A percentile compares a stretch with the other conserved stretches of the same genome.
phyloP scores from a whole-genome alignment of 768 basidiomycete genomes.

The Lactarius tabidus region DNA sequence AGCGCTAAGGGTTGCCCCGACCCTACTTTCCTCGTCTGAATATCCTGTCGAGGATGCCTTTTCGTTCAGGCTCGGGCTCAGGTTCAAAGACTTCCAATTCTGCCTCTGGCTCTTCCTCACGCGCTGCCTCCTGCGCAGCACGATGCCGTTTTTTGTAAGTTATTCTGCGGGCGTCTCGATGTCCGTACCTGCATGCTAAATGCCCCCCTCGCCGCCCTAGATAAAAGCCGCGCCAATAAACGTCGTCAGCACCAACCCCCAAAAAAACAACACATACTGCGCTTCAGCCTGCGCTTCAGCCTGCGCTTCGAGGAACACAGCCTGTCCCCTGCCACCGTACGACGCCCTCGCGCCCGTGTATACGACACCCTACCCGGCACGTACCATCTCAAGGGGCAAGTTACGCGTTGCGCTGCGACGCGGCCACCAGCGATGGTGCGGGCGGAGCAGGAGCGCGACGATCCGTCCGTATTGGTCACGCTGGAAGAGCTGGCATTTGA shows the following conservation, averaged over 20 bases:
- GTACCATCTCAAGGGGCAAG: constrained; percentile 69
- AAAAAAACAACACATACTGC: constrained; percentile 43
- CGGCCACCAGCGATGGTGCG: constrained; percentile 44
- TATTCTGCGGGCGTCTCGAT: constrained; percentile 42
- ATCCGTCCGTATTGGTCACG: constrained; percentile 84
- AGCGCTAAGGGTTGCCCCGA: neutral
- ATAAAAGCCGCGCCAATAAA: too few species aligned
- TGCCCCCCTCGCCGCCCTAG: constrained; percentile 33
- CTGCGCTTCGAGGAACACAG: constrained; percentile 58
- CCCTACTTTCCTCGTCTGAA: neutral
- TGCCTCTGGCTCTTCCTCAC: neutral
- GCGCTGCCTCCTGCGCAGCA: neutral
- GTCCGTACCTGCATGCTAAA: constrained; percentile 36
- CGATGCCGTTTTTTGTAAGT: constrained; percentile 39
- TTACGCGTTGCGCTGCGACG: constrained; percentile 35
- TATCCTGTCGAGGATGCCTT: neutral
- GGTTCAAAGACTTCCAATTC: neutral
- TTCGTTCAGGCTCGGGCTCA: neutral
- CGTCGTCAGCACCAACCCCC: too few species aligned
- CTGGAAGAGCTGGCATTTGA: constrained; percentile 68
- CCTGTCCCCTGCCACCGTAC: constrained; percentile 68
- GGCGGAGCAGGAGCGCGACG: constrained; percentile 60
- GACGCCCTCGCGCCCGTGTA: constrained; percentile 79
- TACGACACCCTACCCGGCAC: constrained; percentile 67
- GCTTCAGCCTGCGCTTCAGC: too few species aligned